phyloP scores from a whole-genome alignment of 768 basidiomycete species.

The Melanogaster broomeanus region DNA sequence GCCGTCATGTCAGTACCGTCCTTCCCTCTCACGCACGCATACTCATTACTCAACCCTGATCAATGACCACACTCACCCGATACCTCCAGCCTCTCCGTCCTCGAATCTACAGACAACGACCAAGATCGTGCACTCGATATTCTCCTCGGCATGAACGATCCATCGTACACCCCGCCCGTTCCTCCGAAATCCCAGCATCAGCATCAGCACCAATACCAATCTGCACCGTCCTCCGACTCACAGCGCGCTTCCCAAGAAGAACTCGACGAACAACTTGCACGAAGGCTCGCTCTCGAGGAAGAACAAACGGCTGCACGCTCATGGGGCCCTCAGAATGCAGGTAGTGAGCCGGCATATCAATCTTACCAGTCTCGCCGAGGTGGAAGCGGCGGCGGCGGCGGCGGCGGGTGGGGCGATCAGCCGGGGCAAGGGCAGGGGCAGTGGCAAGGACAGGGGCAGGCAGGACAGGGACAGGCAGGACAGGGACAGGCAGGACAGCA shows the following conservation, averaged over 20 bases:
- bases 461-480: not conserved
- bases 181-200: not conserved
- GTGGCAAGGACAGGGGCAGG: conserved; percentile 3
- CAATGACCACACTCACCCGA: not conserved
- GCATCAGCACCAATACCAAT: conserved; percentile 2
- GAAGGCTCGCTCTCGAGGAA: conserved; percentile 67
- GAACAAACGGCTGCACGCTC: conserved; percentile 33
- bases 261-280: conserved; percentile 79
- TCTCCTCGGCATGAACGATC: conserved; percentile 85
- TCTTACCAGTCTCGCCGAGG: conserved; percentile 25
- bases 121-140: conserved; percentile 77
- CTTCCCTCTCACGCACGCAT: not conserved
- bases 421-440: conserved; percentile 5
- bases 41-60: not conserved
- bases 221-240: conserved; percentile 25
- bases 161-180: conserved; percentile 55
- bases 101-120: conserved; percentile 70
- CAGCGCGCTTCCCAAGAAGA: conserved; percentile 54
- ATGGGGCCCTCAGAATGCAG: conserved; percentile 14
- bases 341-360: conserved; percentile 16
- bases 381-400: conserved; percentile 8
- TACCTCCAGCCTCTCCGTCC: conserved; percentile 56
- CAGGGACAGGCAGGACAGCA: conserved; percentile 13
- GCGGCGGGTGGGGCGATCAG: conserved; percentile 2
- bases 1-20: conserved; percentile 55